Evolutionary conservation across 192 early-diverging fungal species (phyloP).

Genomic region (Backusella psychrophila): DNA sequence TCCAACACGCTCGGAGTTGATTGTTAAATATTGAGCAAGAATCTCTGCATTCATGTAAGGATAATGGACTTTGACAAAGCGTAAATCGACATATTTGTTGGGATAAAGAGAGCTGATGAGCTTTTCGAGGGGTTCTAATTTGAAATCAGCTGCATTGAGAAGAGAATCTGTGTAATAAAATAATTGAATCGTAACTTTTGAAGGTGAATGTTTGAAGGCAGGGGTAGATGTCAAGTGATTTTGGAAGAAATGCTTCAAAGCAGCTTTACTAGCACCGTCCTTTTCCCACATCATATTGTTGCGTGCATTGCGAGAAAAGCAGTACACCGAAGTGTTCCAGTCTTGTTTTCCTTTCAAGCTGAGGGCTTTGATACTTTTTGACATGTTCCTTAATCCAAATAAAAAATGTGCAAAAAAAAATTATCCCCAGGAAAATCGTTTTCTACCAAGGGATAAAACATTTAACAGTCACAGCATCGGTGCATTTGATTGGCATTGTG

Average conservation of each 20-base stretch:
- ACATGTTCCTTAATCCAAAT: conserved; percentile 22
- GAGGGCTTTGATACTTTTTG: conserved; percentile 39
- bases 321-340: conserved; percentile 37
- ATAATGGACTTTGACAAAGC: conserved; percentile 32
- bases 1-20: conserved; percentile 30
- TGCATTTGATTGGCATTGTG: background rate
- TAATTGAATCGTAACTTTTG: conserved; percentile 37
- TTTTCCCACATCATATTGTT: conserved; percentile 42
- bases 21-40: conserved; percentile 37
- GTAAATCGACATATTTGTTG: conserved; percentile 36
- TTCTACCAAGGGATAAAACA: background rate
- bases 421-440: background rate
- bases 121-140: conserved; percentile 35
- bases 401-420: conserved; percentile 3
- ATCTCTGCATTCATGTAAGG: conserved; percentile 44
- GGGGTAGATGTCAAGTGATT: conserved; percentile 39
- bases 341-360: conserved; percentile 37
- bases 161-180: conserved; percentile 39
- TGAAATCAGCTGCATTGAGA: conserved; percentile 19
- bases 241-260: conserved; percentile 40
- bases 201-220: conserved; percentile 36
- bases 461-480: background rate
- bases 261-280: conserved; percentile 29
- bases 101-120: conserved; percentile 32
- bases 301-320: conserved; percentile 36